Percentiles rank a stretch among this genome's conserved stretches.
Evolutionary conservation across 306 rosid genomes (phyloP).

Genomic region (Pyrus pyrifolia): DNA sequence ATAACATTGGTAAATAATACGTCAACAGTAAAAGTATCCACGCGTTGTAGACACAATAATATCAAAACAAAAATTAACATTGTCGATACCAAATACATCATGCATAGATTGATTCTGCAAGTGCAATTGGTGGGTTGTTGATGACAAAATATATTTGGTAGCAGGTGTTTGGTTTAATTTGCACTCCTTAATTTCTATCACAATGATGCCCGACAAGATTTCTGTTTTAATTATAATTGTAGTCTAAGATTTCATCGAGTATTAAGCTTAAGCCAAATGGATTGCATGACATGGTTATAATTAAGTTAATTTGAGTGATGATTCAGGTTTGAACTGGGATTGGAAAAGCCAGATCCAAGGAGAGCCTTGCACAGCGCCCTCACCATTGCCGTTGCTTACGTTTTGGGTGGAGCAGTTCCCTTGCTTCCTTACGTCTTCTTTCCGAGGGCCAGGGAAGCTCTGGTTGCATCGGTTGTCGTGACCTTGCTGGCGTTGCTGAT

Average conservation of each 20-base stretch:
- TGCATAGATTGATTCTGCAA: neutral
- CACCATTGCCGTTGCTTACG: conserved; percentile 76
- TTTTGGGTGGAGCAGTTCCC: conserved; percentile 76
- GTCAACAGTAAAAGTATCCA: too few species aligned
- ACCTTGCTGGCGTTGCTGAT: conserved; percentile 62
- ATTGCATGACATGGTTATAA: neutral
- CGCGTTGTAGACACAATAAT: too few species aligned
- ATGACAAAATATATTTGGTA: neutral
- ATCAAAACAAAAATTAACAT: neutral
- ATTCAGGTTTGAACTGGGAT: conserved; percentile 81
- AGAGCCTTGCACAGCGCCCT: conserved; percentile 83
- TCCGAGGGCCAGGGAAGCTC: conserved; percentile 53
- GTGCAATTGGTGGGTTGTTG: neutral
- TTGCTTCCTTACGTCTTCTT: conserved; percentile 68
- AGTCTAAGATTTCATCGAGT: too few species aligned
- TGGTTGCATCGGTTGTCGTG: conserved; percentile 45
- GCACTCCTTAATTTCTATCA: too few species aligned
- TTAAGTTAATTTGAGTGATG: neutral
- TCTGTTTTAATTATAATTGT: too few species aligned
- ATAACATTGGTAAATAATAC: too few species aligned
- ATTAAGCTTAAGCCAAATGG: neutral
- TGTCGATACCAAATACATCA: neutral
- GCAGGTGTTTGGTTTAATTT: neutral
- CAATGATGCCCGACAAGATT: too few species aligned
- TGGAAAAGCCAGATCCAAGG: conserved; percentile 90